A percentile compares a stretch with the other conserved stretches of the same genome.
Conservation (phyloP, 305 asterid genomes). For the Solanum chacoense region DNA sequence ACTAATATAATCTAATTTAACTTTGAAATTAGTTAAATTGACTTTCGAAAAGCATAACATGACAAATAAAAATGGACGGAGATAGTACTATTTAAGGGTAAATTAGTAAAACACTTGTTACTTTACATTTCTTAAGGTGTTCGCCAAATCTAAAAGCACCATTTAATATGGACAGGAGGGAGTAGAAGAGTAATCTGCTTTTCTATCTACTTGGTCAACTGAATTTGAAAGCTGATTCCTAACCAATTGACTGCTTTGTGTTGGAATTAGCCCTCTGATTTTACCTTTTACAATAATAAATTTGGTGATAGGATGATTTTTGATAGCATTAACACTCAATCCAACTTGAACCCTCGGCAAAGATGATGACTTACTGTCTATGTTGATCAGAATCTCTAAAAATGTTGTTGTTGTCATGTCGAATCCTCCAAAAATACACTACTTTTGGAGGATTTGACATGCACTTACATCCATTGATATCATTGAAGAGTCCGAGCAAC, state of each 20-base stretch:
- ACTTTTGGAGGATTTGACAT: too few relatives aligned
- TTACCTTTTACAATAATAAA: background rate
- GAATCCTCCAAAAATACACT: background rate
- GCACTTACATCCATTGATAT: background rate
- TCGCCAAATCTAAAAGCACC: background rate
- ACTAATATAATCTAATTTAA: background rate
- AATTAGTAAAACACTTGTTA: background rate
- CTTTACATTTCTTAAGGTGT: background rate
- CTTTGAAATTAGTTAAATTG: too few relatives aligned
- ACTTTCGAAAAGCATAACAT: background rate
- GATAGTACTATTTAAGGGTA: background rate
- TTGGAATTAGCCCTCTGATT: background rate
- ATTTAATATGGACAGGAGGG: background rate
- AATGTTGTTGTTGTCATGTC: background rate
- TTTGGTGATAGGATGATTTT: background rate
- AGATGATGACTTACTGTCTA: background rate
- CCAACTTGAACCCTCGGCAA: background rate
- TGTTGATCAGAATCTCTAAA: background rate
- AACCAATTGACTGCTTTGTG: background rate
- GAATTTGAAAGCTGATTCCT: background rate
- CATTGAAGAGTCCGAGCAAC: background rate
- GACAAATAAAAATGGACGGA: too few relatives aligned
- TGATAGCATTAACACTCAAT: background rate
- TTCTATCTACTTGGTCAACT: background rate
- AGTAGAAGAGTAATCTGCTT: background rate